These are phyloP conservation scores for Talinum fruticosum DNA, from an alignment of 148 eudicot genomes.

Conservation along the genomic window DNA sequence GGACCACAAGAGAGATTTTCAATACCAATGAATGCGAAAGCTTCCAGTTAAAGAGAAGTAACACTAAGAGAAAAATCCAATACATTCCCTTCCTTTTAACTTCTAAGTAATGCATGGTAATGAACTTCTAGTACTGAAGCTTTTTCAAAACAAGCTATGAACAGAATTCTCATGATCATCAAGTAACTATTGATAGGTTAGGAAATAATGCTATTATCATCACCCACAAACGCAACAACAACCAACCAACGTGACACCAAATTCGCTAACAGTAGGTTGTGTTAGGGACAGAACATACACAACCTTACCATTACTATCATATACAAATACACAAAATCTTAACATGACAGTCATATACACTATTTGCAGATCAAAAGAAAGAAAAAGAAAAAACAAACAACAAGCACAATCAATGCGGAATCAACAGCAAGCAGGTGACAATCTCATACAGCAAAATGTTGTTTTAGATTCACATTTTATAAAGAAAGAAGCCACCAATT, in stretches of 20 bases:
- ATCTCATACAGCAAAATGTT: background rate
- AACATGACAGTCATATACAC: background rate
- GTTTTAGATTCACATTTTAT: background rate
- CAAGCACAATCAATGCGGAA: background rate
- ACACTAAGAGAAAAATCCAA: background rate
- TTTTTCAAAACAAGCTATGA: background rate
- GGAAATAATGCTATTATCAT: background rate
- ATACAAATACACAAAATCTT: background rate
- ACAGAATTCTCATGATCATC: background rate
- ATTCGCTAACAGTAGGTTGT: background rate
- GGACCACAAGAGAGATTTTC: background rate
- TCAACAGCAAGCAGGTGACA: background rate
- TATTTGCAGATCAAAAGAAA: background rate
- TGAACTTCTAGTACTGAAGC: background rate
- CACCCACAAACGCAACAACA: background rate
- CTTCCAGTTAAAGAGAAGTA: background rate
- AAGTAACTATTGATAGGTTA: background rate
- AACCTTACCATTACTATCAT: background rate
- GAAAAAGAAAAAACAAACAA: no score
- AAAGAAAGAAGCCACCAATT: background rate
- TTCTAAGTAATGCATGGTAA: background rate
- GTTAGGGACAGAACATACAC: background rate
- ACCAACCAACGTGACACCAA: background rate
- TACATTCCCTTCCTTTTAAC: background rate
- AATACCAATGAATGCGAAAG: slow-evolving; percentile 2